Evolutionary conservation across 768 basidiomycete species (phyloP).

Genomic region (Mrakia blollopis): DNA sequence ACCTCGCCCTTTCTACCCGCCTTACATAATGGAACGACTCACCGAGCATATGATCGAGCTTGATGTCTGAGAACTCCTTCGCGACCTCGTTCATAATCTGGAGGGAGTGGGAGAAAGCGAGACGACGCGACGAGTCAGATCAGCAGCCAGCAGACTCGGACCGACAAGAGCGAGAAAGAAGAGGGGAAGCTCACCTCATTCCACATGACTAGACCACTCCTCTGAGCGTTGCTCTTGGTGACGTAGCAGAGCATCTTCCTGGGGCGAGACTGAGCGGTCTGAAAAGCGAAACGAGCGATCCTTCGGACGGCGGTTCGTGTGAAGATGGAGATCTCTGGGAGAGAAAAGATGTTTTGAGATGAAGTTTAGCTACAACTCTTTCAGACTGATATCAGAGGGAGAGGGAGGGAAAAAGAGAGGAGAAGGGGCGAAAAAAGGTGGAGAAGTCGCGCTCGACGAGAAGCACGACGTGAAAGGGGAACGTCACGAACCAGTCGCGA

Average conservation of each 20-base stretch:
- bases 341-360: not conserved
- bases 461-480: not conserved
- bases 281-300: slow-evolving; percentile 55
- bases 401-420: not conserved
- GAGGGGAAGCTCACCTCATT: slow-evolving; percentile 36
- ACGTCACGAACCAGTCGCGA: slow-evolving; percentile 40
- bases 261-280: slow-evolving; percentile 52
- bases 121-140: too few relatives aligned
- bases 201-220: slow-evolving; percentile 43
- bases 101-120: not conserved
- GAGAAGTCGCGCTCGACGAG: not conserved
- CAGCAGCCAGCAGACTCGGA: too few relatives aligned
- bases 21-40: not conserved
- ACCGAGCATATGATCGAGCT: slow-evolving; percentile 42
- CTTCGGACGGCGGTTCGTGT: slow-evolving; percentile 52
- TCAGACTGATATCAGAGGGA: too few relatives aligned
- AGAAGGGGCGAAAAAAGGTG: not conserved
- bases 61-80: slow-evolving; percentile 54
- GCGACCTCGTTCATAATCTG: slow-evolving; percentile 48
- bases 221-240: slow-evolving; percentile 48
- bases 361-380: too few relatives aligned
- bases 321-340: slow-evolving; percentile 48
- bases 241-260: slow-evolving; percentile 54
- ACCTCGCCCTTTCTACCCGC: too few relatives aligned
- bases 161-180: not conserved